Conservation (phyloP, 805 yeast species). For the Candida odintsovae region DNA sequence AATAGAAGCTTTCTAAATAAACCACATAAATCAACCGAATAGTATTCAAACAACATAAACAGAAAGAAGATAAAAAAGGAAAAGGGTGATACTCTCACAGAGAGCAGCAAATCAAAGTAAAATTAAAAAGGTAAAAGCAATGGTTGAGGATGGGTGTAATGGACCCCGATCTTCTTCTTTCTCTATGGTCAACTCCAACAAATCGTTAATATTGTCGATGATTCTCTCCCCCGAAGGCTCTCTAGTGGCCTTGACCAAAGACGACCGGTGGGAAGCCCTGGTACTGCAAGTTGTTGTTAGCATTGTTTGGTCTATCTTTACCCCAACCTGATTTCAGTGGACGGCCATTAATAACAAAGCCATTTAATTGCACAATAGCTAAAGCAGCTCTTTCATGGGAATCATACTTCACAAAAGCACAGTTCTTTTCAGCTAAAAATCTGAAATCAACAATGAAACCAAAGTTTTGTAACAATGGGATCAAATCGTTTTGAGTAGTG, state of each 20-base stretch:
- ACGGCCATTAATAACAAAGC: slow-evolving; percentile 69
- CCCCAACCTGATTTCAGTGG: slow-evolving; percentile 88
- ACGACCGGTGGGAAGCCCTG: slow-evolving; percentile 10
- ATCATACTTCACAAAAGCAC: slow-evolving; percentile 85
- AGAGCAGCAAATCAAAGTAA: neutral
- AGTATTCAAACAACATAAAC: neutral
- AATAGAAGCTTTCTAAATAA: no score
- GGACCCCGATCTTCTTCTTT: neutral
- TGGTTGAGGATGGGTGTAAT: neutral
- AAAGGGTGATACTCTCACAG: neutral
- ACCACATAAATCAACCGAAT: neutral
- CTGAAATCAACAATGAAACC: slow-evolving; percentile 81
- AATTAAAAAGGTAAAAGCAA: neutral
- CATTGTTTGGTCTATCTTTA: slow-evolving; percentile 37
- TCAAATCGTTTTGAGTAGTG: slow-evolving; percentile 65
- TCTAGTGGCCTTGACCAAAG: slow-evolving; percentile 10
- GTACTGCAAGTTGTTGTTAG: slow-evolving; percentile 6
- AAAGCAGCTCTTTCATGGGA: slow-evolving; percentile 85
- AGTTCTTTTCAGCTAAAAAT: slow-evolving; percentile 74
- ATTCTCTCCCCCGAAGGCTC: neutral
- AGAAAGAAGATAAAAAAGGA: neutral
- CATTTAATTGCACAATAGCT: slow-evolving; percentile 75
- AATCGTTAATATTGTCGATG: neutral
- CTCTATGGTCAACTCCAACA: neutral
- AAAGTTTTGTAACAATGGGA: slow-evolving; percentile 69